Evolutionary conservation across 192 early-diverging fungal genomes (phyloP).

Genomic region (Kickxella alabastrina): DNA sequence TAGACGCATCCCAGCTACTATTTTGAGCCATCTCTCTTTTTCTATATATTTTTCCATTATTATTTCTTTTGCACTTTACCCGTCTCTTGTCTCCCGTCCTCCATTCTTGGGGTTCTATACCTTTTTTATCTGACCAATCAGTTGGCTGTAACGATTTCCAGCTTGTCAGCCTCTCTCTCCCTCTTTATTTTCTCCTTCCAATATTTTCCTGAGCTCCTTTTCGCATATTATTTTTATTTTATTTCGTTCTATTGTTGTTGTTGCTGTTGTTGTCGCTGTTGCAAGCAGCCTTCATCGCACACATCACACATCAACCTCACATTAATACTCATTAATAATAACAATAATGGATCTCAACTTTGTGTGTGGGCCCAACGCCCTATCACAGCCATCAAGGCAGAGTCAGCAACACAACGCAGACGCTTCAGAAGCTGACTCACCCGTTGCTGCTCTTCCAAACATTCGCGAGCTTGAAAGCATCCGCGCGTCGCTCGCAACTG

Average conservation of each 20-base stretch:
- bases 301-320: too few species aligned
- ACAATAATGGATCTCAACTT: constrained; percentile 47
- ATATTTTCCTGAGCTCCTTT: not conserved
- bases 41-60: too few species aligned
- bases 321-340: too few species aligned
- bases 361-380: constrained; percentile 25
- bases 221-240: not conserved
- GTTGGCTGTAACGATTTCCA: too few species aligned
- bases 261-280: not conserved
- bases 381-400: not conserved
- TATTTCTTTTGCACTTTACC: too few species aligned
- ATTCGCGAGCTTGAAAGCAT: constrained; percentile 32
- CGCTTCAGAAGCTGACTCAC: not conserved
- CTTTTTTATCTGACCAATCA: too few species aligned
- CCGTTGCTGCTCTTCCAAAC: constrained; percentile 8
- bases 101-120: too few species aligned
- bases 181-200: constrained; percentile 1
- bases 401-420: not conserved
- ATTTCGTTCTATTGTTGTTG: not conserved
- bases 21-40: too few species aligned
- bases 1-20: too few species aligned
- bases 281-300: not conserved
- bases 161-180: not conserved
- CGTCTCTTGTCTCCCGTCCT: too few species aligned
- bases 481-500: constrained; percentile 11